Evolutionary conservation across 306 rosid genomes (phyloP), one percentile per base, ranked within the genome.

Genomic region (Lagenaria siceraria): DNA sequence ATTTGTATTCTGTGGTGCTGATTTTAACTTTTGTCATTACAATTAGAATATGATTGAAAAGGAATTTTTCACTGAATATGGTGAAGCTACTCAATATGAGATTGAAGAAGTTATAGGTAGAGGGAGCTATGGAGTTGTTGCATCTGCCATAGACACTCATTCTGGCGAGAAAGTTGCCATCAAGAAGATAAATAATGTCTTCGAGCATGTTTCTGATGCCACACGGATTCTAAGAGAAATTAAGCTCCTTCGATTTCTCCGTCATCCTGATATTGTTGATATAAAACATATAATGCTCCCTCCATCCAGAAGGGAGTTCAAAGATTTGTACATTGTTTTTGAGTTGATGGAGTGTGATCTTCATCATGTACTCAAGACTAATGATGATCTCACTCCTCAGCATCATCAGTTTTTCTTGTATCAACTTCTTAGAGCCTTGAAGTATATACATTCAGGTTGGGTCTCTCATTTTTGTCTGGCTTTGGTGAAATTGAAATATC

Each of bases 71-170:
- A 87, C 90, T 8, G 93, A 87, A 77, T 89, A 87, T 75, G 93
- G 93, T 27, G 93, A 89, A 83, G 91, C 91, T 43, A 86, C 87
- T 64, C 91, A 82, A 51, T 89, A 89, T 64, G 90, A 89, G 69
- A 87, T 89, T 75, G 87, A 84, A 78, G 91, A 89, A 82, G 88
- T 89, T 72, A 70, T 89, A 42, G 91, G 91, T 35, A 89, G 78
- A 66, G 93, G 93, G 11, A 89, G 93, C 87, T 87, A 89, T 77
- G 93, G 93, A 15, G 93, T 89, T 49, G 93, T 89, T 76, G 93
- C 90, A 15, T 87, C 93, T 25, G 93, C 91, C 48, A 73, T 89
- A 68, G 91, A 89, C 78, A 86, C 90, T 77, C 87, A 84, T 75
- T 85, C 88, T 43, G 91, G 93, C 66, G 83, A 89, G 84, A 86